Evolutionary conservation across 169 alveolate species (phyloP), one percentile per base, ranked within the genome.

Genomic region (Cryptosporidium meleagridis): DNA sequence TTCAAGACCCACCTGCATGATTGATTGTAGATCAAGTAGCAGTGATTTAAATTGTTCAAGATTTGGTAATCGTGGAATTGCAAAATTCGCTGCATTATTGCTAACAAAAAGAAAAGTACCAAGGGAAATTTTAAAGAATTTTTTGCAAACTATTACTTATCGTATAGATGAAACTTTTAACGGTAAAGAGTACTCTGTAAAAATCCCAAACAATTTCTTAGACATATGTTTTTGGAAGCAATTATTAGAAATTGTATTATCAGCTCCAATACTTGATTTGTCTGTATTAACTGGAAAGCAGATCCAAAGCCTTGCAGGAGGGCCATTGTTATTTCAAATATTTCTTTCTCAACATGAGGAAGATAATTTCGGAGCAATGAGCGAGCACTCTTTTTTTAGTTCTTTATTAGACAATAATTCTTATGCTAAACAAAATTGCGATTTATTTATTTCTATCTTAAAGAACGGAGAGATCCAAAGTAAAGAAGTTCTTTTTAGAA

Each of bases 181-280:
- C 2, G 69, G 51, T 12, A 59, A 39, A 8, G 73, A 62, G 41
- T 59, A 59, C 14, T 39, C 72, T 16, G 4, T 8, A 10, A 41
- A 23, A 3, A 59, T 80, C 9, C 52, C 37, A 5, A 61, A 61
- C 18, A 80, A 58, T 45, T 61, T 80, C 29, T 62, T 67, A 65
- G 89, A 80, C 18, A 18, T 80, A 4, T 39, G 69, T 48, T 80
- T 80, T 62, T 80, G 89, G 89, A 65, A 65, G 44, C 89, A 80
- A 48, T 41, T 80, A 4, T 44, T 80, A 14, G 89, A 80, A 65
- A 65, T 62, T 45, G 80, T 80, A 9, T 31, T 80, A 0, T 62
- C 65, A 21, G 62, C 75, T 9, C 89, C 89, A 18, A 62, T 48
- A 39, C 29, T 80, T 35, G 89, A 80, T 23, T 26, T 80, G 37